Conservation (phyloP, 352 stramenopile species). For the Blastocystis sp. region DNA sequence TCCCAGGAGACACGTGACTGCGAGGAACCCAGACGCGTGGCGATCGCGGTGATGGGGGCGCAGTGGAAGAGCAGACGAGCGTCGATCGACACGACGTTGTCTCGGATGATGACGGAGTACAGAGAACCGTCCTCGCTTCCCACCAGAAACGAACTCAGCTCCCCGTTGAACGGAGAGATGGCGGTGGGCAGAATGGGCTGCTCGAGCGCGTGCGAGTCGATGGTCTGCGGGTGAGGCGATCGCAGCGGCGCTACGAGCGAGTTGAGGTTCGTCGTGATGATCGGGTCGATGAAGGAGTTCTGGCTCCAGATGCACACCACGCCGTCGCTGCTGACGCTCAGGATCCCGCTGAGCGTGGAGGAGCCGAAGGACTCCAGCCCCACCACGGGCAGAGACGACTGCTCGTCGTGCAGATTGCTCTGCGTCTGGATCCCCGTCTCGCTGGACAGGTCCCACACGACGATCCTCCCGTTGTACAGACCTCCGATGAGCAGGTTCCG, state of each 20-base stretch:
- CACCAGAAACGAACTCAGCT: background rate
- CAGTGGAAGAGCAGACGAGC: background rate
- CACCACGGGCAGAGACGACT: background rate
- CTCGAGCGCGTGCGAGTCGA: background rate
- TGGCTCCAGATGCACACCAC: constrained; percentile 18
- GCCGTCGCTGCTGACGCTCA: background rate
- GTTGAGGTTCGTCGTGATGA: background rate
- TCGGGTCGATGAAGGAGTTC: background rate
- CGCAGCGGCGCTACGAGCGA: background rate
- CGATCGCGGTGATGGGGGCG: background rate
- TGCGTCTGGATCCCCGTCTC: background rate
- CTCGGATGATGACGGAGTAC: background rate
- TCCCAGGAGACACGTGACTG: background rate
- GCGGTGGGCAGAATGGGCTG: background rate
- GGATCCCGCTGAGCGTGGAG: background rate
- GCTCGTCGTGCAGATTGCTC: background rate
- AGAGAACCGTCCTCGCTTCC: constrained; percentile 27
- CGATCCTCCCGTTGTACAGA: background rate
- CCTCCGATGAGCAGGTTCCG: background rate
- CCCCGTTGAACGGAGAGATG: background rate
- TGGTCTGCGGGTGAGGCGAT: background rate
- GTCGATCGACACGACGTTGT: constrained; percentile 3
- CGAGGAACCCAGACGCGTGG: background rate
- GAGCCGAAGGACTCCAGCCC: background rate
- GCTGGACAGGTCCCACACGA: background rate